These are phyloP conservation scores for Phaffia tasmanica DNA, from an alignment of 768 basidiomycete genomes.

Conservation along the genomic window DNA sequence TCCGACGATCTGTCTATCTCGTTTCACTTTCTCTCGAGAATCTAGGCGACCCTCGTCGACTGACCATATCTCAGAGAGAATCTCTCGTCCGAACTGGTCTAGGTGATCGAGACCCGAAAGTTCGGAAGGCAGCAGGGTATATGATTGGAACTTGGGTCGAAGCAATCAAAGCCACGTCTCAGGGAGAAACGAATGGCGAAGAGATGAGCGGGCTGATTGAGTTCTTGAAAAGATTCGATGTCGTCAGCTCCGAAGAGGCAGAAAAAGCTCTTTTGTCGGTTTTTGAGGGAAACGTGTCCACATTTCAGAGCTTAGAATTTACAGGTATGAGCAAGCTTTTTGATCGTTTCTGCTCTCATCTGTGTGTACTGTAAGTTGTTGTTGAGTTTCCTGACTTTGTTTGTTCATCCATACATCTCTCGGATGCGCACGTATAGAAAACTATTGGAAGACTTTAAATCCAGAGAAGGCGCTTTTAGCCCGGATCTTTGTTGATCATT, in stretches of 20 bases:
- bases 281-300: constrained; percentile 54
- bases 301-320: constrained; percentile 44
- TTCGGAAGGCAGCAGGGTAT: constrained; percentile 58
- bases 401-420: background rate
- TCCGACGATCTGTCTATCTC: constrained; percentile 64
- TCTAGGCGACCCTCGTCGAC: constrained; percentile 49
- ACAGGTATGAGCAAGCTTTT: background rate
- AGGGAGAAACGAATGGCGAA: constrained; percentile 35
- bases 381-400: constrained; percentile 46
- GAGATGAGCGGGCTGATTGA: constrained; percentile 13
- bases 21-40: constrained; percentile 52
- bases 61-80: constrained; percentile 64
- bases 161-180: constrained; percentile 42
- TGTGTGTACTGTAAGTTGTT: constrained; percentile 26
- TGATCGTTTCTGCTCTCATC: background rate
- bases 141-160: constrained; percentile 64
- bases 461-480: constrained; percentile 70
- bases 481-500: constrained; percentile 72
- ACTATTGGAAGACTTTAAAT: constrained; percentile 58
- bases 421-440: constrained; percentile 42
- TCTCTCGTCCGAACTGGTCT: constrained; percentile 68
- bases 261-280: constrained; percentile 64
- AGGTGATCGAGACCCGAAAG: constrained; percentile 66
- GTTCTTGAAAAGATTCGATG: constrained; percentile 37
- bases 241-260: constrained; percentile 43